Evolutionary conservation across 768 basidiomycete genomes (phyloP).

Genomic region (Podaxis sp.): DNA sequence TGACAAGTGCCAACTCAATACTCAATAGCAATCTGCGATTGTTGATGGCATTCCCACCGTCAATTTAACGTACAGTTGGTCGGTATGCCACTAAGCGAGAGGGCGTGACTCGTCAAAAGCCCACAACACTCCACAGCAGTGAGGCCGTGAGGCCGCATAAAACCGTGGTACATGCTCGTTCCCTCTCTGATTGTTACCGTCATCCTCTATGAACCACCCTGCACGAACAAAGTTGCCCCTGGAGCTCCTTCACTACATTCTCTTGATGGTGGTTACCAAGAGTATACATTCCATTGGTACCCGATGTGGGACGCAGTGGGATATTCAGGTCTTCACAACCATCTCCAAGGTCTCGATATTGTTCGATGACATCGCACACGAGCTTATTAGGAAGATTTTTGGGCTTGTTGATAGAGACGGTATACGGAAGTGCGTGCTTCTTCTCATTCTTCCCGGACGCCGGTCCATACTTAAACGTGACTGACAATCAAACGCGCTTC

Average conservation of each 20-base stretch:
- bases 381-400: neutral
- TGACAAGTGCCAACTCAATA: too few relatives aligned
- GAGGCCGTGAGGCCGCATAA: neutral
- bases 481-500: neutral
- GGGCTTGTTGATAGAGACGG: neutral
- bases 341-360: neutral
- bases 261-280: neutral
- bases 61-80: neutral
- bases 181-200: too few relatives aligned
- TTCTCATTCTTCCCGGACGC: neutral
- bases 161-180: neutral
- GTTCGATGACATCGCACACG: neutral
- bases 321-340: constrained; percentile 1
- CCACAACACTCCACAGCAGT: neutral
- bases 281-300: constrained; percentile 6
- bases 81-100: neutral
- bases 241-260: constrained; percentile 5
- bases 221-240: neutral
- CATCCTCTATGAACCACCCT: neutral
- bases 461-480: neutral
- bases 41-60: too few relatives aligned
- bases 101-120: neutral
- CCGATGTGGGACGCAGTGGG: neutral
- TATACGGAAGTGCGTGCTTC: neutral
- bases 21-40: too few relatives aligned